phyloP scores from a whole-genome alignment of 2,329 filamentous ascomycete genomes.

The Penicillium decumbens region DNA sequence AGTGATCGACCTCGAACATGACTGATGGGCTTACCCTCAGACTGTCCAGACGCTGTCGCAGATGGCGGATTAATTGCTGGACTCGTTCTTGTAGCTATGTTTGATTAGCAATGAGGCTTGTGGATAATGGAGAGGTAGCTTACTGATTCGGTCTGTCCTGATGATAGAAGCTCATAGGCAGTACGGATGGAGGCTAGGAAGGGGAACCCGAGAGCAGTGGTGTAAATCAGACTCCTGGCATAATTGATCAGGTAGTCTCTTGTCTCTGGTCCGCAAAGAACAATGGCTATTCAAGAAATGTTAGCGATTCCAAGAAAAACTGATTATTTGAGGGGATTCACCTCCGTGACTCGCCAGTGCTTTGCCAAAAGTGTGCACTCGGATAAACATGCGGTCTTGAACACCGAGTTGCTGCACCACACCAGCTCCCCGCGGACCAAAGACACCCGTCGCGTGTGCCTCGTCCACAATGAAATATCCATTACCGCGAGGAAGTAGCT shows the following conservation, averaged over 20 bases:
- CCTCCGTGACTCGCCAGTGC: slow-evolving; percentile 61
- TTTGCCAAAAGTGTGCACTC: slow-evolving; percentile 53
- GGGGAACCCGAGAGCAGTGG: slow-evolving; percentile 62
- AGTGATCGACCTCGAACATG: slow-evolving; percentile 38
- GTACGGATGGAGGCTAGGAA: slow-evolving; percentile 56
- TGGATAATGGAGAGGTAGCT: slow-evolving; percentile 9
- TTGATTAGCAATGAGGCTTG: background rate
- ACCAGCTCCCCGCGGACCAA: slow-evolving; percentile 48
- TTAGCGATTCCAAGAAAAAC: background rate
- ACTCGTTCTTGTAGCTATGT: slow-evolving; percentile 45
- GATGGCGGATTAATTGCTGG: slow-evolving; percentile 44
- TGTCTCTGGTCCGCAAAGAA: slow-evolving; percentile 58
- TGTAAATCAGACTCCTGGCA: slow-evolving; percentile 69
- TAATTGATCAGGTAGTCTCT: slow-evolving; percentile 69
- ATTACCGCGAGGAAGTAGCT: slow-evolving; percentile 54
- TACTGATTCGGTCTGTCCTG: slow-evolving; percentile 48
- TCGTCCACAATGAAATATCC: slow-evolving; percentile 55
- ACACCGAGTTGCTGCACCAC: slow-evolving; percentile 50
- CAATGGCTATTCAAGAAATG: slow-evolving; percentile 44
- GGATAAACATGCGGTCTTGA: slow-evolving; percentile 48
- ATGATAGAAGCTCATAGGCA: slow-evolving; percentile 54
- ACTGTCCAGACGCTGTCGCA: slow-evolving; percentile 44
- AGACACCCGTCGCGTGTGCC: slow-evolving; percentile 51
- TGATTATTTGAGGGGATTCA: slow-evolving; percentile 36
- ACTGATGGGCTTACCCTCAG: slow-evolving; percentile 30